Base-by-base conservation (phyloP, 2,329 filamentous ascomycete genomes). In the Delphinella strobiligena region DNA sequence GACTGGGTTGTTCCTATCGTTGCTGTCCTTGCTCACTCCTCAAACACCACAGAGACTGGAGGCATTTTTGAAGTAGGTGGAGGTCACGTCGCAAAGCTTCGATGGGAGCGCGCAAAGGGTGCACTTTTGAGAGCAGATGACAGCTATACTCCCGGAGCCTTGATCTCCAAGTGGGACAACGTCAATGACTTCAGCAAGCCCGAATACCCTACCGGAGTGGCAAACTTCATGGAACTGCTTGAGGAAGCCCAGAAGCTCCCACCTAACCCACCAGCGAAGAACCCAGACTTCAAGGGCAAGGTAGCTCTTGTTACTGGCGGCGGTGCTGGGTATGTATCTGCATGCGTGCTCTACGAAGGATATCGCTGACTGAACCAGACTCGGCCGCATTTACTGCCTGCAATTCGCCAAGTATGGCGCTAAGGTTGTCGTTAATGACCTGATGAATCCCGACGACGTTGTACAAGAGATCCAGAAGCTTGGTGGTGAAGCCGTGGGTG, bases 1-100 rank as follows among this genome's bases (percentile, higher is more conserved):
- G 86, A 93, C 47, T 96, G 87, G 87, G 79, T 96, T 45, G 87
- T 96, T 34, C 91, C 91, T 27, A 70, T 96, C 31, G 91, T 96
- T 22, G 89, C 87, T 37, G 79, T 82, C 42, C 72, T 98, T 37
- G 82, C 83, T 32, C 88, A 96, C 73, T 78, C 82, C 56, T 84
- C 75, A 54, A 93, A 91, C 69, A 80, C 74, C 5, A 62, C 66
- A 35, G 89, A 96, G 71, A 89, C 75, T 34, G 91, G 91, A 47
- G 71, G 78, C 45, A 94, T 96, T 60, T 96, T 88, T 61, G 91
- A 96, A 67, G 84, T 83, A 49, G 91, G 91, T 45, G 91, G 84
- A 58, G 91, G 89, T 41, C 86, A 93, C 65, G 68, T 93, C 43
- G 84, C 89, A 51, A 96, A 96, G 73, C 66, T 94, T 44, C 77